Base-by-base conservation (phyloP, 1,284 basidiomycete genomes). In the Mrakiaceae sp. region DNA sequence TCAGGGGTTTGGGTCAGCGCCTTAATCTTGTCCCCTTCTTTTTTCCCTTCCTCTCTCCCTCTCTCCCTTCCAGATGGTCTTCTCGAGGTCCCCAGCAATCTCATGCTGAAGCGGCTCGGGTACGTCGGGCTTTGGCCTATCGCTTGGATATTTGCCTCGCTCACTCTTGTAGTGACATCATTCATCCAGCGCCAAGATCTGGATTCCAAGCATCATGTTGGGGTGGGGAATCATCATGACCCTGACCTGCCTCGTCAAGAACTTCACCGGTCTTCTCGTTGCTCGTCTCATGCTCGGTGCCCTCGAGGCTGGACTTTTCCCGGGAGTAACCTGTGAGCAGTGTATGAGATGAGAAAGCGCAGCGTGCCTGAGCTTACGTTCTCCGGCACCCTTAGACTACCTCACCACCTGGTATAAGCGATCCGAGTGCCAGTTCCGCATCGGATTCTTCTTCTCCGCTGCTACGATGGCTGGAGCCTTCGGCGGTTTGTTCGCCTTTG, bases 151-250 rank as follows among this genome's bases (percentile, higher is more conserved):
- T 27, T 27, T 27, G 27, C 27, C 27, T 27, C 27, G 27, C 27
- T 27, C 27, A 27, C 27, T 27, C 27, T 27, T 27, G 27, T 27
- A 27, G 27, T 27, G 27, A 27, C 27, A 27, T 27, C 27, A 27
- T 27, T 2, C 27, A 61, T 63, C 66, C 39, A 69, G 69, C 27
- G 70, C 69, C 44, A 71, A 70, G 65, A 64, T 60, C 42, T 71
- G 69, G 70, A 66, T 71, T 12, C 69, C 57, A 40, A 54, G 59
- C 60, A 51, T 53, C 27, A 67, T 68, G 63, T 42, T 73, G 10
- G 53, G 60, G 5, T 73, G 72, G 72, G 72, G 72, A 56, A 48
- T 73, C 42, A 68, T 71, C 63, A 72, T 72, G 72, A 70, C 71
- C 7, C 61, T 70, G 43, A 73, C 70, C 56, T 68, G 70, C 8